Evolutionary conservation across 1,284 basidiomycete species (phyloP), one percentile per base, ranked within the genome.

Genomic region (Heliocybe sulcata): DNA sequence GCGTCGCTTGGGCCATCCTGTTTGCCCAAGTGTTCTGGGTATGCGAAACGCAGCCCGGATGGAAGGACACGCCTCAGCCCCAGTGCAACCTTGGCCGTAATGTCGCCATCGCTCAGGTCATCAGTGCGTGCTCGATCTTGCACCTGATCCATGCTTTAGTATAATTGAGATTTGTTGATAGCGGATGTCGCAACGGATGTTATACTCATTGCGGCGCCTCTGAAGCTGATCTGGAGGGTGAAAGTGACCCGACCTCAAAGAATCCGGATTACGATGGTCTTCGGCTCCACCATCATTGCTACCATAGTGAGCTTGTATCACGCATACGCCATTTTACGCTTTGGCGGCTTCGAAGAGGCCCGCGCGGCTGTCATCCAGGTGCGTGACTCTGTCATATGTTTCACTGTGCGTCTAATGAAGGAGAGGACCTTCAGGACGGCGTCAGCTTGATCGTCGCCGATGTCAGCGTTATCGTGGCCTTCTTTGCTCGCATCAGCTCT

Each of bases 1-100:
- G 45, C 23, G 8, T 9, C 11, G 23, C 45, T 11, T 47, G 45
- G 45, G 23, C 23, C 45, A 19, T 47, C 23, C 45, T 47, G 11
- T 47, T 47, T 47, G 8, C 45, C 19, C 45, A 47, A 19, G 45
- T 47, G n/a, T 47, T 47, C 19, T 47, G 45, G 45, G 45, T 47
- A 9, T 47, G 45, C 23, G 23, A 25, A 11, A 25, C 9, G 8
- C 45, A 47, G 19, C 45, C 45, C 19, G 45, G 23, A 47, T 47
- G 45, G 45, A 19, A 25, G n/a, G 45, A 47, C 19, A 47, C 23
- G 9, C 45, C 45, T 9, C n/a, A 47, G 11, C 45, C 45, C 10
- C 45, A 47, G 19, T 47, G 45, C 45, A 19, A 47, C 19, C 45
- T 47, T 47, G 45, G 45, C 9, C 45, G n/a, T 11, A 47, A 25